phyloP scores from a whole-genome alignment of 179 eudicot species.

The Beta corolliflora region DNA sequence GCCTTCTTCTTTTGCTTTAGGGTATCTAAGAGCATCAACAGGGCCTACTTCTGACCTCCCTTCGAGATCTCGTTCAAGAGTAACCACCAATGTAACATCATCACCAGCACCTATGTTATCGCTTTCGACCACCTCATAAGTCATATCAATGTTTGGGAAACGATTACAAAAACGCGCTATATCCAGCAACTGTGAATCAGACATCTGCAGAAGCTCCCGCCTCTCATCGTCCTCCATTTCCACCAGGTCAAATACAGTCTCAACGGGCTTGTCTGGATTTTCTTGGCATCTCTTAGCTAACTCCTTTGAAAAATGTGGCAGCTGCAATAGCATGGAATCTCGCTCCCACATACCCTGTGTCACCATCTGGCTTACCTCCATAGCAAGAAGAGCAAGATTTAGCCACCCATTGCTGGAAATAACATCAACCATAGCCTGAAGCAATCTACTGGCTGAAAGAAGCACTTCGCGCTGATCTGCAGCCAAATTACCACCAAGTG shows the following conservation, averaged over 20 bases:
- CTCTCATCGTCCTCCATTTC: slow-evolving; percentile 89
- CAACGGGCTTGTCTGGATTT: slow-evolving; percentile 66
- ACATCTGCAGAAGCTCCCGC: slow-evolving; percentile 67
- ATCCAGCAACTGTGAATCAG: slow-evolving; percentile 69
- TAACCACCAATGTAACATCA: slow-evolving; percentile 56
- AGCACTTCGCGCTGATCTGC: slow-evolving; percentile 72
- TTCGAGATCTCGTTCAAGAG: slow-evolving; percentile 82
- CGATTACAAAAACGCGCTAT: slow-evolving; percentile 83
- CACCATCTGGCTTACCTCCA: slow-evolving; percentile 98
- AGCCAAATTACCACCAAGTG: slow-evolving; percentile 71
- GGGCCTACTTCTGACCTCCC: slow-evolving; percentile 80
- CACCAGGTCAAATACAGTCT: slow-evolving; percentile 79
- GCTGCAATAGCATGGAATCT: slow-evolving; percentile 87
- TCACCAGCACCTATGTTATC: slow-evolving; percentile 60
- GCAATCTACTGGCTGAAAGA: slow-evolving; percentile 58
- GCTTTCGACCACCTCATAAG: slow-evolving; percentile 50
- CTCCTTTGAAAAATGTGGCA: slow-evolving; percentile 86
- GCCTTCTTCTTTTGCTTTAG: slow-evolving; percentile 86
- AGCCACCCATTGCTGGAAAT: slow-evolving; percentile 97
- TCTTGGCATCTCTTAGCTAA: slow-evolving; percentile 84
- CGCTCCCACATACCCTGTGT: slow-evolving; percentile 98
- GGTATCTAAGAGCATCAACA: slow-evolving; percentile 76
- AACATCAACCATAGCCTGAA: slow-evolving; percentile 86
- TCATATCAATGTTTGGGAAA: slow-evolving; percentile 80
- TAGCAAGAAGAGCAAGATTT: slow-evolving; percentile 79